Evolutionary conservation across 73 alveolate species (phyloP), one percentile per base, ranked within the genome.

Genomic region (Effrenium voratum): DNA sequence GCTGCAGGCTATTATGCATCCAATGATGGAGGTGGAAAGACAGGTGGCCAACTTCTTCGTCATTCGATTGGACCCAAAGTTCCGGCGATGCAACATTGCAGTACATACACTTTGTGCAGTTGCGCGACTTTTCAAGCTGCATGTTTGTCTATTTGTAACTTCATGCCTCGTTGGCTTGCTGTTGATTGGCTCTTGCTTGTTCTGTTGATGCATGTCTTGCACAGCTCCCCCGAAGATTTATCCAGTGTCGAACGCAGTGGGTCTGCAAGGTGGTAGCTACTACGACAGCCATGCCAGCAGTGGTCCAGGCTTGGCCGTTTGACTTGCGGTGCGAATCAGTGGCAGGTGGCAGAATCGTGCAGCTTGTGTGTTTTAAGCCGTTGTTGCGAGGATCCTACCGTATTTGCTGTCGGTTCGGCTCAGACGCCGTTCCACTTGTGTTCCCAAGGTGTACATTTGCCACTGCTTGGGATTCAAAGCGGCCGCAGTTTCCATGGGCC

Each of bases 251-350:
- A 63, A 3, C 38, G 16, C 1, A 34, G 60, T 0, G 38, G 34
- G 46, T 28, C 41, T 40, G 40, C 0, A 41, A 76, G 84, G 95
- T 43, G 85, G 95, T 19, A 44, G 95, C 85, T 87, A 87, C 95
- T 87, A 87, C 13, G 95, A 87, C 95, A 87, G 72, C 55, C 63
- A 87, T 12, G 49, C 49, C 0, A 70, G 82, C 84, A 72, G 43
- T 26, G 93, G 59, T 30, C 66, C 70, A 80, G 91, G 91, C 91
- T 5, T 16, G 46, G 63, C 19, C 19, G 19, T 19, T 8, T 52
- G 63, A 19, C 19, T 52, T 19, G 63, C 26, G 63, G 63, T 19
- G n/a, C n/a, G n/a, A n/a, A n/a, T n/a, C n/a, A n/a, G n/a, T n/a
- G n/a, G n/a, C n/a, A n/a, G n/a, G n/a, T n/a, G n/a, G n/a, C n/a